Base-by-base conservation (phyloP, 805 yeast species). In the Blastobotrys mokoenaii region DNA sequence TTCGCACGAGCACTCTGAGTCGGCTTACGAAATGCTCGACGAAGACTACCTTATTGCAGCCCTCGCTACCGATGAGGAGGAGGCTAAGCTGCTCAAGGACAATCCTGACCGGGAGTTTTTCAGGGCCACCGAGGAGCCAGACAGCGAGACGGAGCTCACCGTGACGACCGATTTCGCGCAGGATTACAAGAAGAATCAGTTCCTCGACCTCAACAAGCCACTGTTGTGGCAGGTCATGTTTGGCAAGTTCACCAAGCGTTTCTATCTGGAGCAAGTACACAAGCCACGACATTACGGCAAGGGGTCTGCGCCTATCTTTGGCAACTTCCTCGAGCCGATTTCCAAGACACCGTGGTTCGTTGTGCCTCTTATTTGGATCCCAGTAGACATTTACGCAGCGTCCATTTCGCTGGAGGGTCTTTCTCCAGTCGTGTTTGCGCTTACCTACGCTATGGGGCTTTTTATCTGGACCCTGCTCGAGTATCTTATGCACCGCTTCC, bases 271-370 rank as follows among this genome's bases (percentile, higher is more conserved):
- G 62, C 97, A 93, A 67, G 93, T 93, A 37, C 98, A 93, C 65
- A 80, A 97, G 66, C 98, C 98, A 44, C 81, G 98, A 62, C 98
- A 93, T 65, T 93, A 89, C 62, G 97, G 97, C 53, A 81, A 88
- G 62, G 97, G 96, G 9, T 86, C 96, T 2, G 98, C 98, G 10
- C 96, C 89, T 5, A 63, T 93, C 45, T 93, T 93, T 65, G 98
- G 98, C 41, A 88, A 89, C 66, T 84, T 90, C 64, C 69, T 93
- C 49, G 98, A 93, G 67, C 97, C 97, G 3, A 61, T 93, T 20
- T 79, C 95, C 6, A 71, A 82, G 58, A 93, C 98, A 2, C 82
- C 97, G 10, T 93, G 97, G 97, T 93, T 80, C 76, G 83, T 87
- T 18, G 83, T 93, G 16, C 98, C 98, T 14, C 49, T 69, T 1